Evolutionary conservation across 1,284 basidiomycete species (phyloP).

Genomic region (Papiliotrema flavescens): DNA sequence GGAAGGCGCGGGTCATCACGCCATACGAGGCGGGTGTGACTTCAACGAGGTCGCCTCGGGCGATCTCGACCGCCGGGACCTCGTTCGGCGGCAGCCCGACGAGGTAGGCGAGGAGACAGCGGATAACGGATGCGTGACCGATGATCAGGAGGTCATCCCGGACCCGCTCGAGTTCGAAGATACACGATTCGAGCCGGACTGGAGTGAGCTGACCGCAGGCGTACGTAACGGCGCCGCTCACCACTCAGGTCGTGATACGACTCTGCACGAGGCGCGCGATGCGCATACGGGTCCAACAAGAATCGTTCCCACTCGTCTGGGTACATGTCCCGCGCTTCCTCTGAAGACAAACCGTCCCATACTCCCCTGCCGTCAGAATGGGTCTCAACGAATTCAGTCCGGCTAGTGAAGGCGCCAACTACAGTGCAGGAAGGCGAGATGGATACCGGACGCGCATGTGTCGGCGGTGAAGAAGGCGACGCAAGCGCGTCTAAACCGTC

Average conservation of each 20-base stretch:
- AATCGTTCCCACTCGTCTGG: slow-evolving; percentile 93
- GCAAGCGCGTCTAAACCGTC: no score
- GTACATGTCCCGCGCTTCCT: slow-evolving; percentile 84
- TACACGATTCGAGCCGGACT: slow-evolving; percentile 75
- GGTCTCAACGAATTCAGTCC: no score
- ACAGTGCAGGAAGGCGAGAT: no score
- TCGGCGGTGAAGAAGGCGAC: no score
- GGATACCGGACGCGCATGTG: no score
- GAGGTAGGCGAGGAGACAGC: slow-evolving; percentile 86
- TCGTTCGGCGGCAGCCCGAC: slow-evolving; percentile 94
- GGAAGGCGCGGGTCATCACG: slow-evolving; percentile 79
- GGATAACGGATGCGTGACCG: slow-evolving; percentile 92
- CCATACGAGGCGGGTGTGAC: slow-evolving; percentile 87
- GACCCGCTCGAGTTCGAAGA: slow-evolving; percentile 77
- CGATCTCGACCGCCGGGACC: slow-evolving; percentile 94
- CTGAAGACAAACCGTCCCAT: slow-evolving; percentile 89
- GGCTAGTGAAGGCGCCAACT: no score
- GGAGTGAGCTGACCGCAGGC: slow-evolving; percentile 1
- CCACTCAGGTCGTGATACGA: slow-evolving; percentile 85
- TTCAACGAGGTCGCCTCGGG: slow-evolving; percentile 81
- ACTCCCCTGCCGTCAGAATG: slow-evolving; percentile 55
- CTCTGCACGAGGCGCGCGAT: slow-evolving; percentile 86
- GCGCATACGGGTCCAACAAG: slow-evolving; percentile 87
- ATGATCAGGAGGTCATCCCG: slow-evolving; percentile 73
- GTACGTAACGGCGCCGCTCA: slow-evolving; percentile 39